A percentile compares a stretch with the other conserved stretches of the same genome.
phyloP scores from a whole-genome alignment of 805 yeast genomes.

The Metschnikowia dekortorum region DNA sequence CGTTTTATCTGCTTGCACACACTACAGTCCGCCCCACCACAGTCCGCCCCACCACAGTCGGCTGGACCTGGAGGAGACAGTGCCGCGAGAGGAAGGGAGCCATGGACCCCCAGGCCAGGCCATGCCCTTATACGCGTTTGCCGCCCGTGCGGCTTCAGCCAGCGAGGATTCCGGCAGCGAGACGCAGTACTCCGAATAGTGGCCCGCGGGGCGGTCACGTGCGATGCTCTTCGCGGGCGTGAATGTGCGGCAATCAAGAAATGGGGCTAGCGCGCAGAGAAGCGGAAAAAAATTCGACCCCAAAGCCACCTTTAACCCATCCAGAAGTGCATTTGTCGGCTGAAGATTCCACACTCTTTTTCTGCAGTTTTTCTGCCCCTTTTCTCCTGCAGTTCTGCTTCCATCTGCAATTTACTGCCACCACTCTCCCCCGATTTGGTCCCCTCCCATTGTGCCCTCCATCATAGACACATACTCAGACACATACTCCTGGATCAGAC shows the following conservation, averaged over 20 bases:
- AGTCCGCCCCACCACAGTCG: background rate
- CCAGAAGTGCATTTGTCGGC: background rate
- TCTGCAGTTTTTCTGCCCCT: background rate
- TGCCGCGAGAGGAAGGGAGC: background rate
- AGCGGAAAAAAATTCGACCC: conserved; percentile 6
- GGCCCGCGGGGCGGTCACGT: background rate
- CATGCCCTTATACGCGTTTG: no score
- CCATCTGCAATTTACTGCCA: no score
- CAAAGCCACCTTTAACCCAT: background rate
- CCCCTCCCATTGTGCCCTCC: background rate
- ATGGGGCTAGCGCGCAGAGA: conserved; percentile 3
- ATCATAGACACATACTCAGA: background rate
- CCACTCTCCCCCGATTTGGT: background rate
- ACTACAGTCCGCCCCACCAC: background rate
- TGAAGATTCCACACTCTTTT: background rate
- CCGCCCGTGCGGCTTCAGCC: background rate
- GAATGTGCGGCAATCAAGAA: conserved; percentile 4
- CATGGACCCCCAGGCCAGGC: background rate
- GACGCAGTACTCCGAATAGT: conserved; percentile 14
- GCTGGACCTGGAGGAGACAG: background rate
- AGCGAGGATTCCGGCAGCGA: conserved; percentile 8
- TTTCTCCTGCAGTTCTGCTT: no score
- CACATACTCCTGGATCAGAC: no score
- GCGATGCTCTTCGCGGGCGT: conserved; percentile 2
- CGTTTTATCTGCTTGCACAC: background rate